Evolutionary conservation across 768 basidiomycete genomes (phyloP).

Genomic region (Termitomyces sp.): DNA sequence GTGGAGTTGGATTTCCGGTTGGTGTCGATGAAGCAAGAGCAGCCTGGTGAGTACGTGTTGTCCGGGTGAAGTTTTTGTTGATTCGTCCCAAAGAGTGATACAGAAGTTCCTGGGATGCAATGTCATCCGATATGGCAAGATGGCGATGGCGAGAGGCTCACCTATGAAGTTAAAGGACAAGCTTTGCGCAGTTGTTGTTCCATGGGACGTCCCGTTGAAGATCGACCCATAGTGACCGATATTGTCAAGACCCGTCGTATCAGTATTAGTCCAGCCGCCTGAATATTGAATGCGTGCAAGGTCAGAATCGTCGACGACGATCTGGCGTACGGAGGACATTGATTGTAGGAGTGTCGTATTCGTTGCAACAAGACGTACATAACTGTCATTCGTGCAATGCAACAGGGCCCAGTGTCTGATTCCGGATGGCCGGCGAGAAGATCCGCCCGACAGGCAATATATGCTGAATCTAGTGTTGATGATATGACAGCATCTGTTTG

Average conservation of each 20-base stretch:
- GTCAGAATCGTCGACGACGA: constrained; percentile 2
- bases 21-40: not conserved
- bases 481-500: too few relatives aligned
- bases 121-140: not conserved
- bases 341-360: too few relatives aligned
- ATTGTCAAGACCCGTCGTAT: not conserved
- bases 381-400: too few relatives aligned
- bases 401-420: too few relatives aligned
- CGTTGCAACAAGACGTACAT: too few relatives aligned
- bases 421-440: too few relatives aligned
- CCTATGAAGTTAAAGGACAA: not conserved
- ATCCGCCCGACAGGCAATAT: too few relatives aligned
- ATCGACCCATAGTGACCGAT: not conserved
- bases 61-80: not conserved
- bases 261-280: not conserved
- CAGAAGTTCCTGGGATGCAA: not conserved
- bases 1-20: not conserved
- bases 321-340: not conserved
- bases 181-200: not conserved
- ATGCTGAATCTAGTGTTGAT: too few relatives aligned
- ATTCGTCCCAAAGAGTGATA: constrained; percentile 1
- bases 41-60: not conserved
- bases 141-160: not conserved
- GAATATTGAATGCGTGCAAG: not conserved
- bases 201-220: not conserved